A percentile compares a stretch with the other conserved stretches of the same genome.
Evolutionary conservation across 805 yeast genomes (phyloP).

Genomic region (Torulaspora indica): DNA sequence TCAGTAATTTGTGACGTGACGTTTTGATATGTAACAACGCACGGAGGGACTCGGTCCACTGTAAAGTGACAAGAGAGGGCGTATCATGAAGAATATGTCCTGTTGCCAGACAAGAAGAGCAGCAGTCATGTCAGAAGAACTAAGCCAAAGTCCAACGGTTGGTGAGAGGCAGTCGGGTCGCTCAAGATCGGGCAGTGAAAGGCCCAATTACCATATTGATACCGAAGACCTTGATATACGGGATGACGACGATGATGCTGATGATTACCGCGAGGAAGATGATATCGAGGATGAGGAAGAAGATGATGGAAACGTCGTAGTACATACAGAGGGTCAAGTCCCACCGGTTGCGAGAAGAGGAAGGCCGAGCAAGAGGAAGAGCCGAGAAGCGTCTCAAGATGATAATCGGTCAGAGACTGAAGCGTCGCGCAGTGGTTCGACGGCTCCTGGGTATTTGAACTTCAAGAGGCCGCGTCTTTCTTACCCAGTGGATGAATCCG

Average conservation of each 20-base stretch:
- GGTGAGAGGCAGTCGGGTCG: slow-evolving; percentile 8
- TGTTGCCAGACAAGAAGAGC: not conserved
- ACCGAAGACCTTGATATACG: slow-evolving; percentile 32
- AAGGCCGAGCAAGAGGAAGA: slow-evolving; percentile 24
- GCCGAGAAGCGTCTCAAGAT: slow-evolving; percentile 18
- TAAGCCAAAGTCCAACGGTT: not conserved
- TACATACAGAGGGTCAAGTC: slow-evolving; percentile 6
- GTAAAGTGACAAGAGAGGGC: too few species aligned
- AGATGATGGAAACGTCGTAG: slow-evolving; percentile 18
- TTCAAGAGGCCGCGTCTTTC: slow-evolving; percentile 41
- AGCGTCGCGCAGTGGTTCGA: slow-evolving; percentile 28
- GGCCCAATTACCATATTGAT: slow-evolving; percentile 30
- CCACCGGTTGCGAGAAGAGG: slow-evolving; percentile 29
- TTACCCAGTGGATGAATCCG: slow-evolving; percentile 57
- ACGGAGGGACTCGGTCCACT: not conserved
- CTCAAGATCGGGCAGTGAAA: slow-evolving; percentile 22
- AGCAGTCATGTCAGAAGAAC: slow-evolving; percentile 1
- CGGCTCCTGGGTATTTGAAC: slow-evolving; percentile 9
- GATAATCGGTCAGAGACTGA: slow-evolving; percentile 29
- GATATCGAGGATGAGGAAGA: slow-evolving; percentile 14
- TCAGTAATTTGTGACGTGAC: slow-evolving; percentile 1
- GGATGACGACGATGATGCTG: slow-evolving; percentile 34
- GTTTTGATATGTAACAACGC: not conserved
- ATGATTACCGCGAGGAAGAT: slow-evolving; percentile 26
- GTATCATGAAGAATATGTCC: not conserved